Evolutionary conservation across 2,329 filamentous ascomycete genomes (phyloP), one percentile per base, ranked within the genome.

Genomic region (Xylariaceae sp.): DNA sequence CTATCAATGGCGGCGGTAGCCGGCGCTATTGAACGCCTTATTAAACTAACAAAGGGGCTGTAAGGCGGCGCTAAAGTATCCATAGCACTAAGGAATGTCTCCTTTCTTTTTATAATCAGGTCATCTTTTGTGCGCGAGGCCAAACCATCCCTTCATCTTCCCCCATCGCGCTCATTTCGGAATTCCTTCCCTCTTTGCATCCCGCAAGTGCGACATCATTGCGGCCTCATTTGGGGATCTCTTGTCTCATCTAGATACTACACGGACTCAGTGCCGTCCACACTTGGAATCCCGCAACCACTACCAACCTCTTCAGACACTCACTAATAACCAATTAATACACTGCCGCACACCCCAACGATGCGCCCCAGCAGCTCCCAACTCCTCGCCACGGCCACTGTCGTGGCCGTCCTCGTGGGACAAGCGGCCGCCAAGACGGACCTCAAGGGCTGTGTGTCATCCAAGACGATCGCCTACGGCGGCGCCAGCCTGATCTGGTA

Each of bases 401-500:
- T 57, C 43, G 20, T 43, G 32, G 42, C 63, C 40, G 51, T 59
- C 20, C 62, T 74, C 56, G 69, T 70, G 37, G 59, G 70, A 5
- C 65, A 68, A 41, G 74, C 66, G 49, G 59, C 74, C 18, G 79
- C 77, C 44, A 76, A 67, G 60, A 82, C 80, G 32, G 77, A 81
- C 63, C 63, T 80, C 41, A 51, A 37, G 1, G 81, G 79, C 65
- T 83, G 80, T 72, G 75, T 75, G 10, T 74, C 72, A 2, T 72
- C 68, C 37, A 52, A 63, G 50, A 72, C 70, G 2, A 68, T 75
- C 49, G 61, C 70, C 52, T 71, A 71, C 61, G 74, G 73, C 62
- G 72, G 72, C 45, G 76, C 77, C 43, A 80, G 77, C 52, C 57
- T 79, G 45, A 71, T 85, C 65, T 89, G 78, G 77, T 88, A 84